These are phyloP conservation scores for Paecilomyces variotii DNA, from an alignment of 2,329 filamentous ascomycete genomes.

Conservation along the genomic window DNA sequence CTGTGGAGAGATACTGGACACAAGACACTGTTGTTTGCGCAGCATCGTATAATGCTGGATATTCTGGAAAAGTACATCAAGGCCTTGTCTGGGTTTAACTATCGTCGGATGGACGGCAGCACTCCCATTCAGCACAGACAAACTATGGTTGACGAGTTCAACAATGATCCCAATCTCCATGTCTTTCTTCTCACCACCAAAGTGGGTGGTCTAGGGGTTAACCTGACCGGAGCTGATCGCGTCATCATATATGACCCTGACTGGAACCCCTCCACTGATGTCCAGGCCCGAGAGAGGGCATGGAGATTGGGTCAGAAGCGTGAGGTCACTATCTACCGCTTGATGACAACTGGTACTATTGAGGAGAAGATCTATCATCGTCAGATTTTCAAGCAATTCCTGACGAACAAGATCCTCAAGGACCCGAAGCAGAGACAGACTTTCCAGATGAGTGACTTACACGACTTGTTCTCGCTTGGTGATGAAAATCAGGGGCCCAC, in stretches of 20 bases:
- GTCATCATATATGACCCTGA: conserved; percentile 99
- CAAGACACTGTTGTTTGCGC: conserved; percentile 87
- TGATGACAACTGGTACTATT: conserved; percentile 98
- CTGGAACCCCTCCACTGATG: conserved; percentile 95
- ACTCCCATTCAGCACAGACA: conserved; percentile 87
- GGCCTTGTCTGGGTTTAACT: conserved; percentile 61
- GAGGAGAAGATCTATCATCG: conserved; percentile 99
- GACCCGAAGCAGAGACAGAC: conserved; percentile 90
- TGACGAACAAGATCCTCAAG: conserved; percentile 91
- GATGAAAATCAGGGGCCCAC: conserved; percentile 61
- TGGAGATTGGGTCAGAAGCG: conserved; percentile 94
- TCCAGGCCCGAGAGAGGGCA: conserved; percentile 89
- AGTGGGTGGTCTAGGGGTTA: conserved; percentile 87
- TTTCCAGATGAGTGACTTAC: conserved; percentile 81
- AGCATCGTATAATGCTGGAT: conserved; percentile 90
- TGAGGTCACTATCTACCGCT: conserved; percentile 88
- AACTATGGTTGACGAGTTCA: conserved; percentile 84
- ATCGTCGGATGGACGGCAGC: conserved; percentile 85
- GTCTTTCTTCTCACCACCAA: conserved; percentile 93
- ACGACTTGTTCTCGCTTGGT: conserved; percentile 81
- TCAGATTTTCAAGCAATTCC: conserved; percentile 96
- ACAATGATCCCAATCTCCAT: conserved; percentile 67
- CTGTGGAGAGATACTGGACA: conserved; percentile 90
- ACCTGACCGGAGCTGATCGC: conserved; percentile 86
- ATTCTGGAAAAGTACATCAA: conserved; percentile 78